Evolutionary conservation across 2,329 filamentous ascomycete genomes (phyloP), one percentile per base, ranked within the genome.

Genomic region (Penicillium sp.): DNA sequence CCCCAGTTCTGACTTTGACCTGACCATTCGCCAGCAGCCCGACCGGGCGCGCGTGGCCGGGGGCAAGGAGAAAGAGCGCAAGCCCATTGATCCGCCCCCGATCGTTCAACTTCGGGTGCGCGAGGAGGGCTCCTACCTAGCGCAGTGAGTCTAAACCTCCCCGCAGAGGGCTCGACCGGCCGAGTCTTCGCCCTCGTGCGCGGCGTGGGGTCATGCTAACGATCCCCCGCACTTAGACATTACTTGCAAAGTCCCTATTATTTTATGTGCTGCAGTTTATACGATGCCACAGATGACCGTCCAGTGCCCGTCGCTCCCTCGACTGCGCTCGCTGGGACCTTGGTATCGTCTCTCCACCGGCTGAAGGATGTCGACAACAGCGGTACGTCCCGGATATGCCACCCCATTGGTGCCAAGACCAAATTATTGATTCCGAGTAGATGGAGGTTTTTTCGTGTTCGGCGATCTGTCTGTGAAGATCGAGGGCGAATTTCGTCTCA

Each of bases 371-470:
- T 78, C 2, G 74, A 82, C 54, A 88, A 88, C 56, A 71, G 70
- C 41, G 73, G 73, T 75, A 55, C 54, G 60, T 58, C 16, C 26
- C 25, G 27, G 18, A 31, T n/a, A 23, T 10, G 11, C 16, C 12
- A 13, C 30, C 4, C 18, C 12, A 8, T 2, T 16, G 12, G 2
- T 11, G 22, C 11, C 11, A 7, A 11, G 14, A n/a, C 28, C 18
- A 12, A 15, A 30, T 26, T 4, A 26, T 35, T 46, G 26, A 39
- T 25, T 7, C 9, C 45, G 34, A 43, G n/a, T 42, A 68, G 85
- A 92, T 62, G 84, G 84, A 8, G 86, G 82, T 1, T 93, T 88
- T 66, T 94, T 94, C 56, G 82, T 94, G n/a, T 94, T 93, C 62
- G 84, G 84, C 4, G 87, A 95, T 61, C 71, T 95, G 14, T 92